phyloP scores from a whole-genome alignment of 1,284 basidiomycete genomes.

The Anthracocystis setariae region DNA sequence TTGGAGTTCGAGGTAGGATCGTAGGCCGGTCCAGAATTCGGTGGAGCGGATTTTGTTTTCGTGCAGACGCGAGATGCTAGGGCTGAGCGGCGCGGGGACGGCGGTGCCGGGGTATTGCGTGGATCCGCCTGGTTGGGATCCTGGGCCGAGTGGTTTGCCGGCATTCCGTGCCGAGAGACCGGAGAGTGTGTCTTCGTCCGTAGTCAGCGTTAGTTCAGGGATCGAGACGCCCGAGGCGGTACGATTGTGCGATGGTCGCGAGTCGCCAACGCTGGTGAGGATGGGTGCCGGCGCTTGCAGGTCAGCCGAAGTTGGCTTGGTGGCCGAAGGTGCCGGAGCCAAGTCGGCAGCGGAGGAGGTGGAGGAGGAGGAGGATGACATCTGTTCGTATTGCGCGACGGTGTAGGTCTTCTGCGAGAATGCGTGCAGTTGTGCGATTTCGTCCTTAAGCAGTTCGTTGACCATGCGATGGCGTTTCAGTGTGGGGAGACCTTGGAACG shows the following conservation, averaged over 20 bases:
- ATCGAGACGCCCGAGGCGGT: constrained; percentile 59
- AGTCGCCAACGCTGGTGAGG: constrained; percentile 10
- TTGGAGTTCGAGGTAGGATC: constrained; percentile 56
- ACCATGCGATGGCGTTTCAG: constrained; percentile 67
- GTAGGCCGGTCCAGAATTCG: constrained; percentile 62
- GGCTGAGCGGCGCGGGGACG: constrained; percentile 31
- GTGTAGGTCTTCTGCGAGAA: constrained; percentile 69
- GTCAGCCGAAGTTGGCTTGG: constrained; percentile 17
- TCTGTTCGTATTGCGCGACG: constrained; percentile 47
- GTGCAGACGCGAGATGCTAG: constrained; percentile 60
- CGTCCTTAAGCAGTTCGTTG: constrained; percentile 69
- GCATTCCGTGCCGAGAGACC: constrained; percentile 25
- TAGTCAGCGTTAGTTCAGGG: constrained; percentile 64
- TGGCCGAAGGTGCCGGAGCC: constrained; percentile 13
- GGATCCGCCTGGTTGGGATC: constrained; percentile 27
- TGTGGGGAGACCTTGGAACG: constrained; percentile 62
- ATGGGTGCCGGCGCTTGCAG: constrained; percentile 40
- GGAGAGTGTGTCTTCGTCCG: constrained; percentile 54
- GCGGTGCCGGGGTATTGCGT: constrained; percentile 39
- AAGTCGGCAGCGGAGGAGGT: constrained; percentile 2
- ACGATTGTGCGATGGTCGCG: constrained; percentile 45
- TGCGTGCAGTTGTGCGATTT: constrained; percentile 69
- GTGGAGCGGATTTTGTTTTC: constrained; percentile 51
- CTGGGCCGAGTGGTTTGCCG: constrained; percentile 27
- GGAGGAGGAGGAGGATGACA: constrained; percentile 14